A percentile compares a stretch with the other conserved stretches of the same genome.
phyloP scores from a whole-genome alignment of 202 grass and related monocot species.

The Panicum hallii region DNA sequence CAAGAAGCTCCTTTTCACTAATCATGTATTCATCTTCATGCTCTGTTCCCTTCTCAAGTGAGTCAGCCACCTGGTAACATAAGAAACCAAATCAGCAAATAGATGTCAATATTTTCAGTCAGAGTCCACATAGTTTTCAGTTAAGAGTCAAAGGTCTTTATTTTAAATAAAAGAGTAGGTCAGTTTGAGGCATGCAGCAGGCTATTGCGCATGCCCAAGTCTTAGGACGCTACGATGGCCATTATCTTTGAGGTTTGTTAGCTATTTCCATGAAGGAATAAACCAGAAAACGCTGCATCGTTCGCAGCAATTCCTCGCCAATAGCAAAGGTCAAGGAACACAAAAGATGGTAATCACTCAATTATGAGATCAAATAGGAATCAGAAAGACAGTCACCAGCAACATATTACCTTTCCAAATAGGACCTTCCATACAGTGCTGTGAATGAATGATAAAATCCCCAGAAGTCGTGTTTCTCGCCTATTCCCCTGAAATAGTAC shows the following conservation, averaged over 20 bases:
- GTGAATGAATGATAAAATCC: slow-evolving; percentile 95
- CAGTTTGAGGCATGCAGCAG: not conserved
- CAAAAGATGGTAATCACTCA: slow-evolving; percentile 15
- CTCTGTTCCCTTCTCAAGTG: slow-evolving; percentile 99
- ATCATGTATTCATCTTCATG: slow-evolving; percentile 99
- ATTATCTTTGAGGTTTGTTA: not conserved
- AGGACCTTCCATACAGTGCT: slow-evolving; percentile 99
- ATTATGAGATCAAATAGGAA: slow-evolving; percentile 4
- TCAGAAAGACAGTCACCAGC: slow-evolving; percentile 1
- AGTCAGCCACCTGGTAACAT: slow-evolving; percentile 82
- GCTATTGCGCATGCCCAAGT: not conserved
- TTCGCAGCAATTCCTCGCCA: not conserved
- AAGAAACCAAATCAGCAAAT: slow-evolving; percentile 36
- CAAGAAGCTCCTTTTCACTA: slow-evolving; percentile 97
- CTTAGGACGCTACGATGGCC: not conserved
- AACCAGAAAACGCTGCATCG: not conserved
- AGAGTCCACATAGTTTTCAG: not conserved
- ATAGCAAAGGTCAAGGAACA: not conserved
- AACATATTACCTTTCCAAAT: slow-evolving; percentile 87
- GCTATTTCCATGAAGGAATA: not conserved
- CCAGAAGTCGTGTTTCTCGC: slow-evolving; percentile 84
- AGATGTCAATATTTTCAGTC: not conserved
- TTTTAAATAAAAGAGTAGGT: not conserved
- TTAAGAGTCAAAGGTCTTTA: not conserved
- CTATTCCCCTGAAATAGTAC: slow-evolving; percentile 79